Percentiles rank a stretch among this genome's conserved stretches.
phyloP scores from a whole-genome alignment of 768 basidiomycete species.

The Chalciporus pseudorubinellus region DNA sequence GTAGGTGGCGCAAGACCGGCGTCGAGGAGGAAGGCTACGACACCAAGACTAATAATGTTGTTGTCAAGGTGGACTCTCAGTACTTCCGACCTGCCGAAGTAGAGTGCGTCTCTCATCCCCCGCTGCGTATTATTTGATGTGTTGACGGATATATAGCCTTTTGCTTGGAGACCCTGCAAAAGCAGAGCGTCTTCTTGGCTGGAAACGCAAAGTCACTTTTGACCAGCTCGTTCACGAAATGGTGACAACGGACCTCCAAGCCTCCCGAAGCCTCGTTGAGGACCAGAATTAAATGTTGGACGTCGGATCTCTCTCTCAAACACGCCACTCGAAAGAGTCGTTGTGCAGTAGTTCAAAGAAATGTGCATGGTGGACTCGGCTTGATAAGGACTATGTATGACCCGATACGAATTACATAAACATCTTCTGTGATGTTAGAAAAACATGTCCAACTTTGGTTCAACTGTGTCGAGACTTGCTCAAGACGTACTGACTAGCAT shows the following conservation, averaged over 20 bases:
- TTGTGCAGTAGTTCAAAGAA: constrained; percentile 1
- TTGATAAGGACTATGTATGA: constrained; percentile 3
- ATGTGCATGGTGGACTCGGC: neutral
- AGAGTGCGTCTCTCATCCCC: constrained; percentile 55
- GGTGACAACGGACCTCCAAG: constrained; percentile 79
- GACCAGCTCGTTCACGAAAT: constrained; percentile 87
- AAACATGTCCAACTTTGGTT: no score
- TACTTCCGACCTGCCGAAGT: constrained; percentile 98
- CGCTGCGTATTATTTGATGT: neutral
- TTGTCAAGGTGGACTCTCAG: constrained; percentile 82
- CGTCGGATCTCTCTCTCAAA: neutral
- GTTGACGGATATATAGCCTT: constrained; percentile 45
- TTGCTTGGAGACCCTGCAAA: constrained; percentile 87
- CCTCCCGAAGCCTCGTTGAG: constrained; percentile 71
- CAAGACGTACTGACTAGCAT: no score
- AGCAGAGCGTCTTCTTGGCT: constrained; percentile 84
- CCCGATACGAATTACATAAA: no score
- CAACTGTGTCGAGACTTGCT: no score
- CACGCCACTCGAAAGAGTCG: neutral
- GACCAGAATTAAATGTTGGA: constrained; percentile 63
- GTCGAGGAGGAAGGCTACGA: constrained; percentile 77
- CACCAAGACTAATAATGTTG: constrained; percentile 58
- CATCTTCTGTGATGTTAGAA: no score
- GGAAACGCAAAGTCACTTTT: constrained; percentile 86
- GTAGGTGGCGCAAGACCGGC: constrained; percentile 77